Percentiles rank a stretch among this genome's conserved stretches.
phyloP scores from a whole-genome alignment of 768 basidiomycete species.

The Hypsizygus marmoreus region DNA sequence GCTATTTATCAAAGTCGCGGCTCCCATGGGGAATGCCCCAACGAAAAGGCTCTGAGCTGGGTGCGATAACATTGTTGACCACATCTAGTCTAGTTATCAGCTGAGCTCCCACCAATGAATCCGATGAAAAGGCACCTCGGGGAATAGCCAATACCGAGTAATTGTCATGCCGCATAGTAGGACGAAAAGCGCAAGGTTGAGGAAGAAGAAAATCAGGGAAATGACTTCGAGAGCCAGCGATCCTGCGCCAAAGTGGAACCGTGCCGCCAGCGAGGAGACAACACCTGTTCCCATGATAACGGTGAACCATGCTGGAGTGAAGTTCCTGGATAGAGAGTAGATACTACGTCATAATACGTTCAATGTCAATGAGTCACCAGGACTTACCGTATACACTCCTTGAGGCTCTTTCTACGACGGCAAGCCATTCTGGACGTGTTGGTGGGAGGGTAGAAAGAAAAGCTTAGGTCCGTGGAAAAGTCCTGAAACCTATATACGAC shows the following conservation, averaged over 20 bases:
- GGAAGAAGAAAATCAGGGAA: constrained; percentile 55
- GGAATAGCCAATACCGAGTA: constrained; percentile 55
- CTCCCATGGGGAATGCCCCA: constrained; percentile 61
- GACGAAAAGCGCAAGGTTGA: constrained; percentile 58
- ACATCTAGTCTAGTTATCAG: constrained; percentile 20
- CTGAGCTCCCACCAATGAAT: neutral
- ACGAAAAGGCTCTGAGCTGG: constrained; percentile 46
- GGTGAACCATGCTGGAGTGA: constrained; percentile 58
- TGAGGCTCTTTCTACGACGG: constrained; percentile 27
- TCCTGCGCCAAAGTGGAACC: constrained; percentile 47
- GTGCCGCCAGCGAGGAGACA: constrained; percentile 46
- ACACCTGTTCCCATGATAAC: constrained; percentile 60
- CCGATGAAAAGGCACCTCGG: constrained; percentile 35
- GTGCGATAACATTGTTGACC: constrained; percentile 48
- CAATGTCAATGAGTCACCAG: neutral
- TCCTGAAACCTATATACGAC: neutral
- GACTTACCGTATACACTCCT: constrained; percentile 35
- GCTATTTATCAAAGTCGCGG: constrained; percentile 56
- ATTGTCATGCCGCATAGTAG: constrained; percentile 46
- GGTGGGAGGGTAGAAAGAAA: neutral
- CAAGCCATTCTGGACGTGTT: constrained; percentile 18
- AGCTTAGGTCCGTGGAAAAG: neutral
- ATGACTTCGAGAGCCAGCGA: constrained; percentile 36
- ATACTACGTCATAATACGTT: no score
- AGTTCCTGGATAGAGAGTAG: constrained; percentile 29